phyloP scores from a whole-genome alignment of 208 protist genomes.

The Leishmania tropica region DNA sequence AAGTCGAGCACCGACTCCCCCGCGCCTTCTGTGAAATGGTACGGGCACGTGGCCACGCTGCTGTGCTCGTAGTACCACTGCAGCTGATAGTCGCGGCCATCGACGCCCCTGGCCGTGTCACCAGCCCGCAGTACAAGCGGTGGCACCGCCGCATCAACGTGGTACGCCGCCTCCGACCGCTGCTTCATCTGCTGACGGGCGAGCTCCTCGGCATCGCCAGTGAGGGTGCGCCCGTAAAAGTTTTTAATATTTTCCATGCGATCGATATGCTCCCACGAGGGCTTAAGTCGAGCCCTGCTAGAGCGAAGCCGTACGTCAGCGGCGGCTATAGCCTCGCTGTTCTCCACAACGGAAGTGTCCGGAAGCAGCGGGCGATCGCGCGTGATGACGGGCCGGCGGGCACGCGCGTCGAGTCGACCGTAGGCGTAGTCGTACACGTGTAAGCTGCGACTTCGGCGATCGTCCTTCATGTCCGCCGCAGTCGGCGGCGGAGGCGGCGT shows the following conservation, averaged over 20 bases:
- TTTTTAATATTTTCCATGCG: background rate
- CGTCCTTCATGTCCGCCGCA: conserved; percentile 8
- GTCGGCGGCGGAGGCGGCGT: conserved; percentile 15
- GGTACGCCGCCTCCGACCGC: conserved; percentile 13
- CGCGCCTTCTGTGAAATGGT: conserved; percentile 55
- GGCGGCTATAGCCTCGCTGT: conserved; percentile 13
- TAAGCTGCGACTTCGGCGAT: conserved; percentile 11
- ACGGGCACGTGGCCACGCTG: conserved; percentile 61
- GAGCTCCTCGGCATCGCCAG: background rate
- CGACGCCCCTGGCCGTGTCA: conserved; percentile 28
- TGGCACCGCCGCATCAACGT: conserved; percentile 5
- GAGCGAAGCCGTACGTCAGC: conserved; percentile 22
- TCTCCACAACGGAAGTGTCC: conserved; percentile 21
- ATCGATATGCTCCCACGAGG: conserved; percentile 15
- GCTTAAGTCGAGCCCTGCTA: conserved; percentile 10
- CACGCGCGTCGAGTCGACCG: conserved; percentile 26
- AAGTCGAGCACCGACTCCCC: conserved; percentile 60
- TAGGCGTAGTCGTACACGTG: conserved; percentile 46
- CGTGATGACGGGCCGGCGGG: conserved; percentile 4
- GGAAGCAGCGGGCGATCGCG: conserved; percentile 21
- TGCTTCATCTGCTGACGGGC: conserved; percentile 2
- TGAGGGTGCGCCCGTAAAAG: conserved; percentile 9
- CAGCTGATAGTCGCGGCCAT: conserved; percentile 35
- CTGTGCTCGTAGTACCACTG: conserved; percentile 57
- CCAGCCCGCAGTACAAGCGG: conserved; percentile 34